phyloP scores from a whole-genome alignment of 1,284 basidiomycete genomes.

The Boletellus deceptivus region DNA sequence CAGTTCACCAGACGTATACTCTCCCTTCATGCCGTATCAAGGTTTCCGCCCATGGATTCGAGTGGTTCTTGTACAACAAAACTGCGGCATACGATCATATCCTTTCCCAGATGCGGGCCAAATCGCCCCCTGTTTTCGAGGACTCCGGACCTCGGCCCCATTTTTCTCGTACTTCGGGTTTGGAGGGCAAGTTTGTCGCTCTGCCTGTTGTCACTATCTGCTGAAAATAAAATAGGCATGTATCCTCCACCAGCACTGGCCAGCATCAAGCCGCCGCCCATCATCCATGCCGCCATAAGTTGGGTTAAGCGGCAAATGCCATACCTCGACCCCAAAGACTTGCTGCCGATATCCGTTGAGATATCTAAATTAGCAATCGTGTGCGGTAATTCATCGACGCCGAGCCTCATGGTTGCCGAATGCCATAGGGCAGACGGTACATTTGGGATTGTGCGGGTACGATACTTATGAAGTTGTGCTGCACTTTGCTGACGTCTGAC shows the following conservation, averaged over 20 bases:
- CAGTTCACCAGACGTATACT: slow-evolving; percentile 37
- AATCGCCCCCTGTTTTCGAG: slow-evolving; percentile 32
- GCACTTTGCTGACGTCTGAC: slow-evolving; percentile 7
- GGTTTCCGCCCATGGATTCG: slow-evolving; percentile 76
- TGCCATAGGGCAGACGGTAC: slow-evolving; percentile 73
- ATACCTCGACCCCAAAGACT: slow-evolving; percentile 70
- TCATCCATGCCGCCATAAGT: slow-evolving; percentile 43
- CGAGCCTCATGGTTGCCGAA: slow-evolving; percentile 75
- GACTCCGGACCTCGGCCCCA: slow-evolving; percentile 16
- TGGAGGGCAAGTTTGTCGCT: slow-evolving; percentile 23
- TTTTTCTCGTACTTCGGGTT: slow-evolving; percentile 27
- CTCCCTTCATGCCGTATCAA: slow-evolving; percentile 75
- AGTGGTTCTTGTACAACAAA: slow-evolving; percentile 89
- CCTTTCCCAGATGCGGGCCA: slow-evolving; percentile 64
- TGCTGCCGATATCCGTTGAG: slow-evolving; percentile 78
- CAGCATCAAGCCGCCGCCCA: slow-evolving; percentile 42
- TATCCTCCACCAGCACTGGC: slow-evolving; percentile 34
- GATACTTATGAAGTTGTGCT: slow-evolving; percentile 17
- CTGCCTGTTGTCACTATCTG: slow-evolving; percentile 15
- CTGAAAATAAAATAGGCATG: slow-evolving; percentile 24
- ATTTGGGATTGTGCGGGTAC: slow-evolving; percentile 73
- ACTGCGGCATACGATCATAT: slow-evolving; percentile 87
- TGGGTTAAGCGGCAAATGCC: slow-evolving; percentile 65
- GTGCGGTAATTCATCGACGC: slow-evolving; percentile 82
- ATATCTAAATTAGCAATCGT: slow-evolving; percentile 75